Evolutionary conservation across 2,329 filamentous ascomycete species (phyloP).

Genomic region (Fusarium secorum): DNA sequence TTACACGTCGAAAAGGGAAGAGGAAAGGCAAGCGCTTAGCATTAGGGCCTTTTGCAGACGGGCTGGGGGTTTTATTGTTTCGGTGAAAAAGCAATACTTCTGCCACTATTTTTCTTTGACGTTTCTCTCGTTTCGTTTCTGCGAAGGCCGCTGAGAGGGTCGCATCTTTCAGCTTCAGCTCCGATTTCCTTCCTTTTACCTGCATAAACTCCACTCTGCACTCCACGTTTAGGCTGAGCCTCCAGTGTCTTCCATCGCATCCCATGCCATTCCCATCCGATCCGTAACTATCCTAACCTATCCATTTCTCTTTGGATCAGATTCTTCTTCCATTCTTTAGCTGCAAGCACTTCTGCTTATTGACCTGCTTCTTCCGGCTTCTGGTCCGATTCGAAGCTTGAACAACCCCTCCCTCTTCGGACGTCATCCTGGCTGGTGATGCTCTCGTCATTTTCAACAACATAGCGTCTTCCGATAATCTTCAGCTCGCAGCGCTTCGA

Average conservation of each 20-base stretch:
- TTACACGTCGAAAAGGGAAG: conserved; percentile 3
- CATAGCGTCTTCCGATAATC: conserved; percentile 15
- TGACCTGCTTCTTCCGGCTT: conserved; percentile 16
- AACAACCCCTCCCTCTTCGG: conserved; percentile 2
- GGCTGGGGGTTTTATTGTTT: background rate
- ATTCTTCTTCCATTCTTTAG: conserved; percentile 4
- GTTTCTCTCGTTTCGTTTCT: background rate
- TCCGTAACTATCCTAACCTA: background rate
- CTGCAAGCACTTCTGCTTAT: conserved; percentile 1
- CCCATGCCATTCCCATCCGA: background rate
- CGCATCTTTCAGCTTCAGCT: conserved; percentile 13
- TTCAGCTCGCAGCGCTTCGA: background rate
- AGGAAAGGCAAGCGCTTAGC: background rate
- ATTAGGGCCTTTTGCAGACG: background rate
- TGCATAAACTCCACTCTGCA: conserved; percentile 36
- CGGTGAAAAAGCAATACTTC: background rate
- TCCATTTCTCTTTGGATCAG: background rate
- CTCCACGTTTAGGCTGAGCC: conserved; percentile 26
- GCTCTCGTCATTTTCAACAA: conserved; percentile 16
- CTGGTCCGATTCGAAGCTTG: background rate
- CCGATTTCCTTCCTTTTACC: conserved; percentile 17
- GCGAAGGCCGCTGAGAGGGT: background rate
- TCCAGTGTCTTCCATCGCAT: conserved; percentile 2
- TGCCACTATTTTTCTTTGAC: background rate
- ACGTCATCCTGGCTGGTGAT: conserved; percentile 19